phyloP scores from a whole-genome alignment of 805 yeast species.

The Monosporozyma servazzii region DNA sequence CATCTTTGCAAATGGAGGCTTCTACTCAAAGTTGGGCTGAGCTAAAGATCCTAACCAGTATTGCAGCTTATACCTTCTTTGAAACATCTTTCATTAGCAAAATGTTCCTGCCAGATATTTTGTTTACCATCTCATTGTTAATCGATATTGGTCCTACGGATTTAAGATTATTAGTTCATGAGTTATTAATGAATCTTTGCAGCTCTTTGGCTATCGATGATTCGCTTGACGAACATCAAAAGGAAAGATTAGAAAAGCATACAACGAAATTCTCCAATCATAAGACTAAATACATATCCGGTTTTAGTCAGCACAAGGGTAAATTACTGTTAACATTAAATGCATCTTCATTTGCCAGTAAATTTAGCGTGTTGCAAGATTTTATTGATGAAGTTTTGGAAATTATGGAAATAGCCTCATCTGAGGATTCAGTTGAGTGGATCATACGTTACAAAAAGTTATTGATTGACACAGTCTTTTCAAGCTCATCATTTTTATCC shows the following conservation, averaged over 20 bases:
- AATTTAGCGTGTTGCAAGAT: conserved; percentile 42
- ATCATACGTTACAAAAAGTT: conserved; percentile 56
- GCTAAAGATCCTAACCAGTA: conserved; percentile 54
- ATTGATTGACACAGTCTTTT: conserved; percentile 53
- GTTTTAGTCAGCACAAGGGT: conserved; percentile 48
- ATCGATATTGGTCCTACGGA: conserved; percentile 43
- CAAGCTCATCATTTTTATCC: conserved; percentile 48
- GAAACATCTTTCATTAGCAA: conserved; percentile 56
- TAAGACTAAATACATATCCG: conserved; percentile 59
- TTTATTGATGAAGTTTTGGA: conserved; percentile 48
- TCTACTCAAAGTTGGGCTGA: conserved; percentile 58
- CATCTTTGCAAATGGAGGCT: conserved; percentile 33
- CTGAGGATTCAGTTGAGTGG: conserved; percentile 45
- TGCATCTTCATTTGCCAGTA: conserved; percentile 31
- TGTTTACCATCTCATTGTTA: conserved; percentile 55
- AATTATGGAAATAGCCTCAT: conserved; percentile 40
- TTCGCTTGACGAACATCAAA: conserved; percentile 34
- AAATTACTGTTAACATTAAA: conserved; percentile 29
- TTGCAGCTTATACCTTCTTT: conserved; percentile 58
- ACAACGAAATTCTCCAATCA: conserved; percentile 42
- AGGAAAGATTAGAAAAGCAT: conserved; percentile 37
- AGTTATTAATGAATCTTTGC: conserved; percentile 53
- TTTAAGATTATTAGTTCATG: conserved; percentile 52
- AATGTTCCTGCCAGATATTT: conserved; percentile 60
- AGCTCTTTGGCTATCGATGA: conserved; percentile 60